Base-by-base conservation (phyloP, 495 filamentous ascomycete genomes). In the Lineolata rhizophorae region DNA sequence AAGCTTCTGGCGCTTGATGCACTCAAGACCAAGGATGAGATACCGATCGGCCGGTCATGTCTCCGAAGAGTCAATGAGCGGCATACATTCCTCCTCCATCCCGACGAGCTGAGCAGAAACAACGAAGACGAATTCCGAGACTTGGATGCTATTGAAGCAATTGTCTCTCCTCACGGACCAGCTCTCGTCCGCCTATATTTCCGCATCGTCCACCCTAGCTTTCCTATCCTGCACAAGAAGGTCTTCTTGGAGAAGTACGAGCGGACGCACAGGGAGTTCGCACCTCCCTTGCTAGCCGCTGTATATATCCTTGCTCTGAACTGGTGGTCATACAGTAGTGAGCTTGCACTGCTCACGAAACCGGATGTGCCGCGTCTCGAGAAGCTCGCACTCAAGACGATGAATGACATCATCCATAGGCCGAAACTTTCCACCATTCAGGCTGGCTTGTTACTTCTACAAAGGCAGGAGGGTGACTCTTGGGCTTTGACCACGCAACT, bases 351-450 rank as follows among this genome's bases (percentile, higher is more conserved):
- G 8, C 55, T 61, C 2, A 67, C 70, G 15, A 67, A 67, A 34
- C 76, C 79, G 2, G 73, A 91, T 48, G 58, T 80, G 18, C 54
- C 61, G 26, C 66, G 68, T 36, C 55, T 91, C 26, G 81, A 91
- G 52, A 65, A 67, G 40, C 52, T 78, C 13, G 75, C 80, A 18
- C 60, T 74, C 37, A 67, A 67, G 28, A 65, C 77, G 15, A 60
- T 91, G 34, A 67, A 64, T 4, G 76, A 83, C 37, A 77, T 79
- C 32, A 64, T 84, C 45, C 70, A 72, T 34, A 63, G 72, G 37
- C 76, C 83, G 4, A 87, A 82, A 38, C 61, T 92, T 8, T 81
- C 83, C n/a, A 87, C 83, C 5, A 67, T 93, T 21, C 83, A 93
- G 48, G 82, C 83, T 3, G 84, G 81, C 6, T 54, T 93, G 27